Conservation (phyloP, 2,329 filamentous ascomycete genomes). For the Xylariaceae sp. region DNA sequence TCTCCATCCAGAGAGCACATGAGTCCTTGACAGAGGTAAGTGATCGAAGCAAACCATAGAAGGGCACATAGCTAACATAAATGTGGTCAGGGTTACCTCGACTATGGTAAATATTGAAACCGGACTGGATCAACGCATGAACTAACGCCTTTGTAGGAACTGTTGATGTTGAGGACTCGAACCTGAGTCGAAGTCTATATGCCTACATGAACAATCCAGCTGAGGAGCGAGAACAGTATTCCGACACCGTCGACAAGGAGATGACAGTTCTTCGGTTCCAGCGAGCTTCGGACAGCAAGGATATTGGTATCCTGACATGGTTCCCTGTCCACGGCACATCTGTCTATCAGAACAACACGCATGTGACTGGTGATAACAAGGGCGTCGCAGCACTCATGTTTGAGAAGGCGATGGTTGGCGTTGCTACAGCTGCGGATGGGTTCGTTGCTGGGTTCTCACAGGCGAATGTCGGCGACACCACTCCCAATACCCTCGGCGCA, state of each 20-base stretch:
- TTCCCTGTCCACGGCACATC: conserved; percentile 89
- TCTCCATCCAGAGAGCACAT: conserved; percentile 78
- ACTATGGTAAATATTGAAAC: conserved; percentile 45
- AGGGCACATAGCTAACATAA: conserved; percentile 19
- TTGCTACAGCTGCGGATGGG: conserved; percentile 51
- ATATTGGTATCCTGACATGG: conserved; percentile 81
- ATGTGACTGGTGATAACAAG: conserved; percentile 89
- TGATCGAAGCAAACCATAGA: neutral
- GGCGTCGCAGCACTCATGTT: conserved; percentile 82
- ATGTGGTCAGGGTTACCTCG: conserved; percentile 56
- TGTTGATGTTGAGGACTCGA: conserved; percentile 64
- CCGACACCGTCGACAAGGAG: conserved; percentile 59
- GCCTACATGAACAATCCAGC: conserved; percentile 80
- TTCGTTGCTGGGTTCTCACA: conserved; percentile 92
- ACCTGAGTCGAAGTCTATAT: conserved; percentile 79
- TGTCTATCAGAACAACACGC: conserved; percentile 83
- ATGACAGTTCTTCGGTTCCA: conserved; percentile 75
- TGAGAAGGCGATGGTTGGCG: conserved; percentile 61
- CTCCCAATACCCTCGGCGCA: conserved; percentile 77
- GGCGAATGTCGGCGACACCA: conserved; percentile 84
- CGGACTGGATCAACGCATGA: neutral
- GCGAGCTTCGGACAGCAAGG: conserved; percentile 65
- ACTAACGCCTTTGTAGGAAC: conserved; percentile 27
- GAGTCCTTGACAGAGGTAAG: conserved; percentile 53
- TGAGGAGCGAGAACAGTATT: conserved; percentile 54